These are phyloP conservation scores for Cyanidium caldarium DNA, from an alignment of 23 red algal genomes.

Conservation along the genomic window DNA sequence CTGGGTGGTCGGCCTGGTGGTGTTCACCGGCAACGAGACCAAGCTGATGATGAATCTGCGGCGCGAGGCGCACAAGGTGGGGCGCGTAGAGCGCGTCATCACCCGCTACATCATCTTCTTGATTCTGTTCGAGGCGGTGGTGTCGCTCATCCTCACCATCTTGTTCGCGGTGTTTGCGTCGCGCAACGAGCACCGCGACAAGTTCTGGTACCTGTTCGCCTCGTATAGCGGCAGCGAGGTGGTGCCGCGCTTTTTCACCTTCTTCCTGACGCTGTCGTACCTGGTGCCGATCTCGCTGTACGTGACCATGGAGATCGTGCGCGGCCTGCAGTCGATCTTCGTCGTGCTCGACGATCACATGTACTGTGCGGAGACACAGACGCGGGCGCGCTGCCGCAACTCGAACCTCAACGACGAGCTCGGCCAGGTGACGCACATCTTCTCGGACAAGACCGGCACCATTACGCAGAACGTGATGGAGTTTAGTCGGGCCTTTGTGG, in stretches of 20 bases:
- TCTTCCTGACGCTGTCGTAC: conserved; percentile 45
- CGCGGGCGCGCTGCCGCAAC: conserved; percentile 48
- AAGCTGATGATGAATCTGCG: conserved; percentile 90
- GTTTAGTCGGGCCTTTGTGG: conserved; percentile 47
- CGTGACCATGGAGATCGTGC: conserved; percentile 80
- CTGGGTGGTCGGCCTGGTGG: conserved; percentile 64
- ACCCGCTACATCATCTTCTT: conserved; percentile 30
- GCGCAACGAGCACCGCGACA: conserved; percentile 10
- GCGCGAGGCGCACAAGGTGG: conserved; percentile 37
- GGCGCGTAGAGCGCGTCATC: conserved; percentile 41
- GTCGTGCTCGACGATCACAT: conserved; percentile 53
- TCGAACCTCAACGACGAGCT: conserved; percentile 86
- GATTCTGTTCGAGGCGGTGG: conserved; percentile 28
- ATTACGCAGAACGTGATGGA: conserved; percentile 89
- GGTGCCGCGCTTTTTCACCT: conserved; percentile 52
- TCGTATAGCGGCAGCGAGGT: not conserved
- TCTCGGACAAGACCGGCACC: conserved; percentile 91
- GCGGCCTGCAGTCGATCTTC: conserved; percentile 65
- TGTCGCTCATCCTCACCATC: conserved; percentile 46
- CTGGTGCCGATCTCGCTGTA: conserved; percentile 78
- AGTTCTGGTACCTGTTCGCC: conserved; percentile 55
- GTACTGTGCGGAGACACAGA: conserved; percentile 12
- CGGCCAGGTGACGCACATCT: conserved; percentile 58
- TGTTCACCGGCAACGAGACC: conserved; percentile 67
- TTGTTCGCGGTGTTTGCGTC: conserved; percentile 5